Conservation (phyloP, 176 grass and related monocot genomes). For the Aegilops umbellulata region DNA sequence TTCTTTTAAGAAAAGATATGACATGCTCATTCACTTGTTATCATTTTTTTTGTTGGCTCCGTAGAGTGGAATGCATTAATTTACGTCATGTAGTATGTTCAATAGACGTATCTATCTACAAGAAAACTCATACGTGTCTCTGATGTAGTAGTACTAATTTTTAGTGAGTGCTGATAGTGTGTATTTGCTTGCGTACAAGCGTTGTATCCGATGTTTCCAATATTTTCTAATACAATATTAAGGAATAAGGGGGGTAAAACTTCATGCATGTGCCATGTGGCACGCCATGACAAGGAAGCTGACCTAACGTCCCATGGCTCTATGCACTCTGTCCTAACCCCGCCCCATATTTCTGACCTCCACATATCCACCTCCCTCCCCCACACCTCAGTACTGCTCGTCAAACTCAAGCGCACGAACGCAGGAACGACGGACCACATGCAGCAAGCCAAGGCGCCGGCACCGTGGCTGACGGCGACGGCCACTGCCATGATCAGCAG, state of each 20-base stretch:
- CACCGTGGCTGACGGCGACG: background rate
- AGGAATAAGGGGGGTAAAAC: background rate
- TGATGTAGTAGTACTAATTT: background rate
- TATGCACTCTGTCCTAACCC: background rate
- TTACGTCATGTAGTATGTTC: too few relatives aligned
- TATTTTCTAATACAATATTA: background rate
- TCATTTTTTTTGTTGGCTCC: background rate
- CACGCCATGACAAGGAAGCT: background rate
- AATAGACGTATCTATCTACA: background rate
- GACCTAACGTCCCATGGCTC: slow-evolving; percentile 12
- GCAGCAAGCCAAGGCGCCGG: background rate
- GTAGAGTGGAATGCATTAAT: background rate
- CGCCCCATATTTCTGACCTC: background rate
- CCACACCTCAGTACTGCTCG: background rate
- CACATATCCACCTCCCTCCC: background rate
- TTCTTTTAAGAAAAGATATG: background rate
- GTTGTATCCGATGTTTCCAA: background rate
- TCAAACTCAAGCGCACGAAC: background rate
- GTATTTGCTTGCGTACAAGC: background rate
- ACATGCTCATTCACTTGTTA: background rate
- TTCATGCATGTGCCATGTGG: background rate
- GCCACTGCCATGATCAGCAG: too few relatives aligned
- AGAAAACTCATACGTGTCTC: background rate
- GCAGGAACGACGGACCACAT: background rate
- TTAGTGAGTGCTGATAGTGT: background rate